Base-by-base conservation (phyloP, 495 filamentous ascomycete species). In the Penicillium subrubescens region DNA sequence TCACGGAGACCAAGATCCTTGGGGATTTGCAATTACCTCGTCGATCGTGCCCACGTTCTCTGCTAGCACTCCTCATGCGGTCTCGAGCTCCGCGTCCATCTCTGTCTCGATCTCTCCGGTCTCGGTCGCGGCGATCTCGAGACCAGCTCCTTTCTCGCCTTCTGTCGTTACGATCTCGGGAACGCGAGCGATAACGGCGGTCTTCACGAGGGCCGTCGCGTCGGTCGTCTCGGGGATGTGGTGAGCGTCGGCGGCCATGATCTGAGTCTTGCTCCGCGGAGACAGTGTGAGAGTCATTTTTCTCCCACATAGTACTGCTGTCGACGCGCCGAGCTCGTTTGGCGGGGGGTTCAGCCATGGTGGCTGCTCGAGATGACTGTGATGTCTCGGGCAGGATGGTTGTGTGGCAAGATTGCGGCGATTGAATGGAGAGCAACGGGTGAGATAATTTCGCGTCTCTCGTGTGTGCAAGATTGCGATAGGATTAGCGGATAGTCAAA, bases 271-370 rank as follows among this genome's bases (percentile, higher is more conserved):
- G 53, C 33, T 73, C 71, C 50, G 75, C 59, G 23, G 77, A 68
- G 41, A 67, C 73, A 12, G 69, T 63, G 17, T 66, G 60, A 39
- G 62, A 65, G 21, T 82, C 81, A 57, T 79, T 77, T 46, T 74
- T 76, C 51, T 86, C 84, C 82, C 82, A 85, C 82, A 83, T 86
- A 17, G 78, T 67, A 8, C 81, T 74, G 69, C 81, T 86, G 57
- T 86, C 83, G 19, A 77, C 77, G 19, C 82, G 79, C 57, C 83
- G 82, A 35, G 83, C 73, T 43, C 85, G 84, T 67, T 87, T 87
- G 43, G 81, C 68, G 52, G 83, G 81, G 27, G 82, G 85, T 57
- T 87, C 85, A 15, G 81, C 71, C 83, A 86, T 86, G 53, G 64
- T 76, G 66, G 29, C 39, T 59, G 44, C 54, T 57, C 37, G 59